phyloP scores from a whole-genome alignment of 2,329 filamentous ascomycete species.

The Metarhizium humberi region DNA sequence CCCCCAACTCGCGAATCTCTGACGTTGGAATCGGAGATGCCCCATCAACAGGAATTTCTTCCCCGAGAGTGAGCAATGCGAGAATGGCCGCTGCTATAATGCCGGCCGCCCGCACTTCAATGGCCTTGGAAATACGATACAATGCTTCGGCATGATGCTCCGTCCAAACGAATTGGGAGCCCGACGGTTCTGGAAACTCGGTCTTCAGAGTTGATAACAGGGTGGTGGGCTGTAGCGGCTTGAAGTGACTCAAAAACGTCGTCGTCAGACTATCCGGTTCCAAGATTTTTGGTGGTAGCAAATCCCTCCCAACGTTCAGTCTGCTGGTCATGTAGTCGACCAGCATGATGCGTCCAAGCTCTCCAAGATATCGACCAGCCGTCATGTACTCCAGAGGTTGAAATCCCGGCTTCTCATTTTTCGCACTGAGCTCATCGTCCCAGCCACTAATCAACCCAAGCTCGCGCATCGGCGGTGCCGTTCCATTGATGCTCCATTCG shows the following conservation, averaged over 20 bases:
- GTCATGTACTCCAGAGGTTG: slow-evolving; percentile 84
- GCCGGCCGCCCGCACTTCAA: slow-evolving; percentile 63
- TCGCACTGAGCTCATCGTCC: slow-evolving; percentile 58
- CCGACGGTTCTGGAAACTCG: slow-evolving; percentile 41
- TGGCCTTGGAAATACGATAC: slow-evolving; percentile 58
- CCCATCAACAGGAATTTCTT: slow-evolving; percentile 44
- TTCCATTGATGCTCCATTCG: slow-evolving; percentile 74
- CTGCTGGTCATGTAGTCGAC: slow-evolving; percentile 50
- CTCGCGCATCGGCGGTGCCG: slow-evolving; percentile 56
- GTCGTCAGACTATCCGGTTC: slow-evolving; percentile 58
- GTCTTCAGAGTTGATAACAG: slow-evolving; percentile 38
- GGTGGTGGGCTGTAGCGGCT: slow-evolving; percentile 38
- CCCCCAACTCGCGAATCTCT: slow-evolving; percentile 49
- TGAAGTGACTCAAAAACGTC: slow-evolving; percentile 61
- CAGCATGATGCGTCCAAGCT: slow-evolving; percentile 63
- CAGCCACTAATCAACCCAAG: slow-evolving; percentile 58
- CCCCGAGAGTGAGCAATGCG: slow-evolving; percentile 58
- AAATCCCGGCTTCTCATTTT: slow-evolving; percentile 63
- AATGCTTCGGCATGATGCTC: slow-evolving; percentile 47
- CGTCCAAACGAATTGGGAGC: slow-evolving; percentile 52
- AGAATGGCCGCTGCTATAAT: slow-evolving; percentile 66
- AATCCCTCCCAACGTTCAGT: slow-evolving; percentile 27
- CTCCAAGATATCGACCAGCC: slow-evolving; percentile 66
- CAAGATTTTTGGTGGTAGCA: slow-evolving; percentile 45
- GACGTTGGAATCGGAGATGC: slow-evolving; percentile 5